A percentile compares a stretch with the other conserved stretches of the same genome.
Evolutionary conservation across 2,329 filamentous ascomycete genomes (phyloP).

Genomic region (Fusarium zealandicum): DNA sequence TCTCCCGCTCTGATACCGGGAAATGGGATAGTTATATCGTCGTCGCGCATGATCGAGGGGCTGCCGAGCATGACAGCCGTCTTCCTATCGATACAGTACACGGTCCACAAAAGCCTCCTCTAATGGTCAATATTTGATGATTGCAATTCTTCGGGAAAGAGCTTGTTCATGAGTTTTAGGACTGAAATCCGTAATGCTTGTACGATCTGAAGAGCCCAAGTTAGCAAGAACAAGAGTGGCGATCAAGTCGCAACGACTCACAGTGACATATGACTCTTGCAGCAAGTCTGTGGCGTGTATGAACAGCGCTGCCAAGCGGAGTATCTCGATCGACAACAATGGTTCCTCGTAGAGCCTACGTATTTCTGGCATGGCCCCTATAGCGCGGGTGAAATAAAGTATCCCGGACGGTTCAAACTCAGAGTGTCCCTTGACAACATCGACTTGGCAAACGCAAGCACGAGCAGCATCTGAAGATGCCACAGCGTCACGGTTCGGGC

Average conservation of each 20-base stretch:
- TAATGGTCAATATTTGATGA: constrained; percentile 24
- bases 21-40: constrained; percentile 32
- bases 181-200: constrained; percentile 28
- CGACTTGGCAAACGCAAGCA: constrained; percentile 29
- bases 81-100: constrained; percentile 35
- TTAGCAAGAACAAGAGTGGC: background rate
- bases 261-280: constrained; percentile 31
- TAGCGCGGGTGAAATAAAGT: constrained; percentile 24
- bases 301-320: constrained; percentile 27
- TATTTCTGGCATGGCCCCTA: constrained; percentile 30
- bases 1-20: constrained; percentile 8
- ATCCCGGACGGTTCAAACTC: constrained; percentile 31
- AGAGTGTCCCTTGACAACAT: constrained; percentile 30
- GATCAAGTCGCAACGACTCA: no score
- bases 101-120: constrained; percentile 32
- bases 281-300: constrained; percentile 33
- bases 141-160: constrained; percentile 25
- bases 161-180: constrained; percentile 25
- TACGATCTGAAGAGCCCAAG: constrained; percentile 12
- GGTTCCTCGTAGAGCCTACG: constrained; percentile 28
- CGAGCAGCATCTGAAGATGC: constrained; percentile 33
- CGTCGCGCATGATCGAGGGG: constrained; percentile 26
- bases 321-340: constrained; percentile 29
- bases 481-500: constrained; percentile 13
- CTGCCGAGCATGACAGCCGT: constrained; percentile 29